These are phyloP conservation scores for Leishmania amazonensis DNA, from an alignment of 208 protist genomes.

Conservation along the genomic window DNA sequence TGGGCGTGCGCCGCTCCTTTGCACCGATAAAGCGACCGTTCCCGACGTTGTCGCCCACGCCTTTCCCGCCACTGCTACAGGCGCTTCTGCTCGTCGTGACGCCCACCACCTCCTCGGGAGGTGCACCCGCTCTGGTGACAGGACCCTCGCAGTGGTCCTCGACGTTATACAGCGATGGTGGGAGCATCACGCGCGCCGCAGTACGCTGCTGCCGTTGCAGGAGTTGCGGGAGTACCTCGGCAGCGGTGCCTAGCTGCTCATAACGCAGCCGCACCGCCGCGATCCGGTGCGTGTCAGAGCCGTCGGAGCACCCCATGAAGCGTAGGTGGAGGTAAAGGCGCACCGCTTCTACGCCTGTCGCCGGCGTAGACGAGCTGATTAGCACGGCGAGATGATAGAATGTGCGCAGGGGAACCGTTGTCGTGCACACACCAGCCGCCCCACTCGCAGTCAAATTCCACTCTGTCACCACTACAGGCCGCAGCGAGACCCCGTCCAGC, in stretches of 20 bases:
- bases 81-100: background rate
- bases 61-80: background rate
- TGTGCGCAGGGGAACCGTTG: conserved; percentile 47
- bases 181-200: background rate
- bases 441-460: conserved; percentile 24
- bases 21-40: background rate
- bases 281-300: conserved; percentile 54
- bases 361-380: conserved; percentile 16
- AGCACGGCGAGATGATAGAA: conserved; percentile 59
- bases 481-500: conserved; percentile 44
- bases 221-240: conserved; percentile 20
- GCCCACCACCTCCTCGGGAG: background rate
- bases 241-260: conserved; percentile 22
- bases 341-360: conserved; percentile 6
- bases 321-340: conserved; percentile 57
- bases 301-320: conserved; percentile 62
- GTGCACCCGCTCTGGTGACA: background rate
- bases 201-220: conserved; percentile 5
- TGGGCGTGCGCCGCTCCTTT: background rate
- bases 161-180: background rate
- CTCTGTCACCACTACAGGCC: conserved; percentile 55
- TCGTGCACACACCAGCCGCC: background rate
- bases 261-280: conserved; percentile 47
- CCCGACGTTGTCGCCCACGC: background rate
- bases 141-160: background rate